phyloP scores from a whole-genome alignment of 306 rosid species.

The Crotalaria pallida region DNA sequence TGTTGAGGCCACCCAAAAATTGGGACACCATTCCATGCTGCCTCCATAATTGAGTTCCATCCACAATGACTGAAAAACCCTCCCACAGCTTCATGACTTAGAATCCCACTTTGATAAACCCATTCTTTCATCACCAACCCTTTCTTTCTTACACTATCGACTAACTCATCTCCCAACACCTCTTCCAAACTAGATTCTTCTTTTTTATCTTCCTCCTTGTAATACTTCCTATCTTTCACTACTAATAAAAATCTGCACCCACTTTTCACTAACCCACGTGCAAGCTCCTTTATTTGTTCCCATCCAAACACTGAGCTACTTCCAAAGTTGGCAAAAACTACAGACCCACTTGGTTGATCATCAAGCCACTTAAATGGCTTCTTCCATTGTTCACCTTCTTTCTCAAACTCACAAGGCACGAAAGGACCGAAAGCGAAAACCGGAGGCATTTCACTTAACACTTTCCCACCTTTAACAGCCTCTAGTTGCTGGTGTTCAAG shows the following conservation, averaged over 20 bases:
- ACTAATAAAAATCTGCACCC: constrained; percentile 43
- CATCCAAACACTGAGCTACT: constrained; percentile 28
- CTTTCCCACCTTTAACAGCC: constrained; percentile 25
- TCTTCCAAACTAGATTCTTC: too few species aligned
- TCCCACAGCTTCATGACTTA: too few species aligned
- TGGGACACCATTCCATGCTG: too few species aligned
- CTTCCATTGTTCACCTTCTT: not conserved
- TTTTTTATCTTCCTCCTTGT: too few species aligned
- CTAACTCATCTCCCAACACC: too few species aligned
- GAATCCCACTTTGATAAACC: too few species aligned
- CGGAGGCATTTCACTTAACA: constrained; percentile 22
- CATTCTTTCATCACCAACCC: too few species aligned
- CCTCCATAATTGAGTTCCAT: too few species aligned
- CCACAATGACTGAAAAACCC: too few species aligned
- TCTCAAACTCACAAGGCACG: constrained; percentile 32
- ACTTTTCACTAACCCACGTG: constrained; percentile 28
- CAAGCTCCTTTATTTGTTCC: constrained; percentile 36
- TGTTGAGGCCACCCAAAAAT: too few species aligned
- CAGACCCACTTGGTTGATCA: constrained; percentile 22
- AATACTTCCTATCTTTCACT: constrained; percentile 26
- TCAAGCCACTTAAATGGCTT: constrained; percentile 27
- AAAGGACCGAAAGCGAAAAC: constrained; percentile 35
- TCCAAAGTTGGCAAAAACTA: constrained; percentile 38
- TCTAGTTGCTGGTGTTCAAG: constrained; percentile 23
- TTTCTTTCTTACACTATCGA: too few species aligned